Evolutionary conservation across 305 asterid species (phyloP).

Genomic region (Andrographis paniculata): DNA sequence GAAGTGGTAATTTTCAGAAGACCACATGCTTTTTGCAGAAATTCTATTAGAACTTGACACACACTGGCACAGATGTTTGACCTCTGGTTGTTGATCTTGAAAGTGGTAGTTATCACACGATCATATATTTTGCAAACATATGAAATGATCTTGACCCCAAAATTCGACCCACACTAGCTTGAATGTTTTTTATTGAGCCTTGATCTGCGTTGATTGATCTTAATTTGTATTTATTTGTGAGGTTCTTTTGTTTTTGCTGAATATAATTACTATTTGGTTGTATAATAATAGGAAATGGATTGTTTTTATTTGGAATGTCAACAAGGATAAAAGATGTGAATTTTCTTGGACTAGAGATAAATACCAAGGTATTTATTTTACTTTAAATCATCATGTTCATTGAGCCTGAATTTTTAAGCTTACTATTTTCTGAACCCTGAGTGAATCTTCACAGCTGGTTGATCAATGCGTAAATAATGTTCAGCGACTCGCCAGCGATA

Average conservation of each 20-base stretch:
- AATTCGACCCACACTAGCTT: no score
- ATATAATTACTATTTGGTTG: background rate
- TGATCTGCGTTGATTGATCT: no score
- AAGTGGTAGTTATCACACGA: no score
- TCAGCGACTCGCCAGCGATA: slow-evolving; percentile 35
- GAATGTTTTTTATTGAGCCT: background rate
- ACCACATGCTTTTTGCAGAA: slow-evolving; percentile 1
- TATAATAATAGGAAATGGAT: slow-evolving; percentile 66
- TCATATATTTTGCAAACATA: no score
- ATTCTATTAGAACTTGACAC: background rate
- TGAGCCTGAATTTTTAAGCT: slow-evolving; percentile 19
- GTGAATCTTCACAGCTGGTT: slow-evolving; percentile 56
- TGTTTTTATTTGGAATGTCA: slow-evolving; percentile 78
- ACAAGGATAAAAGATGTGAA: slow-evolving; percentile 52
- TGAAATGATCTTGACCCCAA: background rate
- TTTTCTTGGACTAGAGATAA: slow-evolving; percentile 83
- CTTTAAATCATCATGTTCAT: slow-evolving; percentile 13
- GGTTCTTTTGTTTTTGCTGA: background rate
- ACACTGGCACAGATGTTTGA: background rate
- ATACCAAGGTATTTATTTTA: slow-evolving; percentile 50
- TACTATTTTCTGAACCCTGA: slow-evolving; percentile 18
- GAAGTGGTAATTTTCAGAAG: slow-evolving; percentile 59
- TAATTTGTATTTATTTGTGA: slow-evolving; percentile 7
- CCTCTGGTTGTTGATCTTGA: background rate
- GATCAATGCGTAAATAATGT: slow-evolving; percentile 48